Evolutionary conservation across 192 early-diverging fungal genomes (phyloP), one percentile per base, ranked within the genome.

Genomic region (Mortierella antarctica): DNA sequence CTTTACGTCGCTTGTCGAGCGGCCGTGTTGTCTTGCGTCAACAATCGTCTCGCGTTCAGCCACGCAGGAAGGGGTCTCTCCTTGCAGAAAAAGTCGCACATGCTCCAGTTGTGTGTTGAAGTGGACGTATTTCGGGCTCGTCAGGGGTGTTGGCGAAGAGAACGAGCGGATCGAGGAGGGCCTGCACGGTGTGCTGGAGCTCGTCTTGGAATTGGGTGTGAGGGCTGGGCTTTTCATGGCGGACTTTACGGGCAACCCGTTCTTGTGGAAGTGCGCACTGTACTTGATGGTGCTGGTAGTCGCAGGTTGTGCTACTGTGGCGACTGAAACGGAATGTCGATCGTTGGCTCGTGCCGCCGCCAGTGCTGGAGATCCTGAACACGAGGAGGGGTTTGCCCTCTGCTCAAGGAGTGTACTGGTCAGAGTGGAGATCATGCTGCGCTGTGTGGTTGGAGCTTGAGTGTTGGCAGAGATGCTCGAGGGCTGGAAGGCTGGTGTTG

Each of bases 31-130:
- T 40, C 44, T 46, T 44, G 74, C 18, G 57, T 85, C 70, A 50
- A 82, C 52, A 15, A 79, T 60, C 0, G 76, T 79, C 41, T 71
- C 76, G 12, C 76, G 68, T 17, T 71, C 76, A 31, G 69, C 47
- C 5, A 88, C 90, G 39, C 86, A 75, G 45, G 69, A 69, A 8
- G 92, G 91, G 57, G 83, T 88, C 85, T 94, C 87, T 6, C 80
- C 87, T 83, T 92, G 91, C 50, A 90, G 81, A 71, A 94, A 94
- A 50, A 90, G 86, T 46, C 88, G 85, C 48, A 94, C 88, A 61
- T 89, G 88, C 67, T 94, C 91, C 48, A 93, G 83, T 48, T 94
- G 88, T 20, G 87, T 70, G 31, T 89, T 82, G 73, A 94, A 94
- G 64, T 89, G 90, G 18, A 94, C 93, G 47, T 85, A 91, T 77